Conservation (phyloP, 768 basidiomycete genomes). For the Favolaschia claudopus region DNA sequence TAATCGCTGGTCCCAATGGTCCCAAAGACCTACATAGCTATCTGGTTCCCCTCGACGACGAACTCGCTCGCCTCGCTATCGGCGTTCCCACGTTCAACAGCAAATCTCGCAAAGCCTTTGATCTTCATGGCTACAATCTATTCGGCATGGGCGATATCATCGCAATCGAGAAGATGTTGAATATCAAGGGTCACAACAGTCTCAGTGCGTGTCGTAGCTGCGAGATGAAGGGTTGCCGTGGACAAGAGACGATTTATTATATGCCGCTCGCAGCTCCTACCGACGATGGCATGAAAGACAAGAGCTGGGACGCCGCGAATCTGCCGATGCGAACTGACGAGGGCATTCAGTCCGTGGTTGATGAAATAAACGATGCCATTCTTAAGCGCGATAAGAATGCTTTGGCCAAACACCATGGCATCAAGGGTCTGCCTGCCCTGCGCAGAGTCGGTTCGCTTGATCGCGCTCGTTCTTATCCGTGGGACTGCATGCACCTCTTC, state of each 20-base stretch:
- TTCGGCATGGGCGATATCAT: conserved; percentile 40
- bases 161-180: conserved; percentile 37
- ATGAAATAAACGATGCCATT: conserved; percentile 1
- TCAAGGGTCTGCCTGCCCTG: conserved; percentile 38
- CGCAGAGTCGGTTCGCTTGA: conserved; percentile 32
- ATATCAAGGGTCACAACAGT: conserved; percentile 46
- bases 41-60: background rate
- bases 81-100: conserved; percentile 2
- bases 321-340: conserved; percentile 32
- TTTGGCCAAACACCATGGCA: conserved; percentile 35
- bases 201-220: conserved; percentile 42
- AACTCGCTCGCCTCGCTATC: background rate
- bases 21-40: conserved; percentile 21
- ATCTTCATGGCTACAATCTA: conserved; percentile 35
- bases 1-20: conserved; percentile 43
- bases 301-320: conserved; percentile 16
- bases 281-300: background rate
- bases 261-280: conserved; percentile 27
- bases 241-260: conserved; percentile 30
- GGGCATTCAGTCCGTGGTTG: conserved; percentile 13
- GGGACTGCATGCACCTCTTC: conserved; percentile 55
- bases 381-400: conserved; percentile 1
- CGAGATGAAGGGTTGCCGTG: conserved; percentile 35
- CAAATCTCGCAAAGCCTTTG: background rate
- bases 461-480: conserved; percentile 42